Evolutionary conservation across 2,329 filamentous ascomycete species (phyloP), one percentile per base, ranked within the genome.

Genomic region (Triangularia setosa): DNA sequence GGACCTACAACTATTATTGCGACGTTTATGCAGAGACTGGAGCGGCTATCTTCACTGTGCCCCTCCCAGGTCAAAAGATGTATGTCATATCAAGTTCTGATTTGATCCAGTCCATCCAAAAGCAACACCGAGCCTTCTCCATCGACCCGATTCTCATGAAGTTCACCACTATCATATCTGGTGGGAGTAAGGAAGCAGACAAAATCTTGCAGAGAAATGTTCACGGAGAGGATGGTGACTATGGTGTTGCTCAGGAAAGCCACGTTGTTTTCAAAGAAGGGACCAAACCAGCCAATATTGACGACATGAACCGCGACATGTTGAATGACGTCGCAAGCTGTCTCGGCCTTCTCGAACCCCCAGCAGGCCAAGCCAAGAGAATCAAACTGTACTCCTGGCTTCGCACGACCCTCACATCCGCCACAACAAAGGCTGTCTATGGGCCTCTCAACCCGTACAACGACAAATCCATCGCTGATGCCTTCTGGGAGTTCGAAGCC

Each of bases 21-120:
- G 67, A 74, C 7, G 69, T 76, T 9, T 73, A 71, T 72, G 73
- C 68, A n/a, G 52, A 68, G 30, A 70, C 58, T 3, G 61, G 27
- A 28, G 53, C 71, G 1, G 76, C 79, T 0, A 78, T 81, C 30
- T 77, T 77, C 62, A 81, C 78, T 4, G 66, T 82, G 23, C 65
- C 74, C 2, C 70, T 81, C 35, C 77, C 78, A 1, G 77, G 78
- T 3, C 72, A 61, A 16, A 64, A 64, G 25, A 58, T 64, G 54
- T 64, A 64, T 24, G 54, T 64, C 9, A 55, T 58, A 3, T 58
- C 53, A 12, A 58, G 24, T 33, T 40, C 63, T 18, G 59, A 64
- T n/a, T 59, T 61, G 52, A 30, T 61, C 53, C 59, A 61, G 25
- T 28, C 58, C 4, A 55, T 58, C 6, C 63, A 62, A 59, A 61